Conservation (phyloP, 129 eudicot genomes). For the Chrysanthemum seticuspe region DNA sequence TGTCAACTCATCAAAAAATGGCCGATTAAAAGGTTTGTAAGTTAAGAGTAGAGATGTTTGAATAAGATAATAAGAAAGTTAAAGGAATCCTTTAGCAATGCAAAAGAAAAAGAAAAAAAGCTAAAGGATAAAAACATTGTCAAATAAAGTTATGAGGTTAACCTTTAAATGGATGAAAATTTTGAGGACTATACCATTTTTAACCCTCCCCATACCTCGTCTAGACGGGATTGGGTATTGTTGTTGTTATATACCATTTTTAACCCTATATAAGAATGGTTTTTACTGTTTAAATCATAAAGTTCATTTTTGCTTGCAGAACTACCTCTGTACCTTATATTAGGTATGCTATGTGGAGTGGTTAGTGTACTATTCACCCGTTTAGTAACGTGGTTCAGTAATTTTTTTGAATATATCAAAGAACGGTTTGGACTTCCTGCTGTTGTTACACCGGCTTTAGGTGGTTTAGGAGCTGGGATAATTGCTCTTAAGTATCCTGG, state of each 20-base stretch:
- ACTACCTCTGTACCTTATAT: constrained; percentile 82
- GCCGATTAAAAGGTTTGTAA: too few species aligned
- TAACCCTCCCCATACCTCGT: neutral
- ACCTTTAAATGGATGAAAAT: too few species aligned
- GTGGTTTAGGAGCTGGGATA: constrained; percentile 93
- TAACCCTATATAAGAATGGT: neutral
- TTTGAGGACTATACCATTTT: too few species aligned
- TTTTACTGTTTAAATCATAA: neutral
- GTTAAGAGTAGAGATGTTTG: too few species aligned
- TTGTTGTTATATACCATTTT: too few species aligned
- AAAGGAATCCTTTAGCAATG: too few species aligned
- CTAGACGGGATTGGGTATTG: too few species aligned
- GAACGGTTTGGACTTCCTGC: constrained; percentile 76
- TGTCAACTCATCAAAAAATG: too few species aligned
- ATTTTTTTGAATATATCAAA: constrained; percentile 65
- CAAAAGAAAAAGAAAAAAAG: too few species aligned
- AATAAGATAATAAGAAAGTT: too few species aligned
- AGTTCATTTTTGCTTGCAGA: constrained; percentile 40
- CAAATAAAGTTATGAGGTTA: too few species aligned
- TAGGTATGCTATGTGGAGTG: constrained; percentile 98
- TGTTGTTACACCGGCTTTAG: constrained; percentile 92
- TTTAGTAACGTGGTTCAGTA: constrained; percentile 72
- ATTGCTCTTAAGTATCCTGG: constrained; percentile 97
- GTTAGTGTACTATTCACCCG: constrained; percentile 89
- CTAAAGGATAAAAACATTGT: too few species aligned